phyloP scores from a whole-genome alignment of 306 rosid species.

The Cucurbita maxima region DNA sequence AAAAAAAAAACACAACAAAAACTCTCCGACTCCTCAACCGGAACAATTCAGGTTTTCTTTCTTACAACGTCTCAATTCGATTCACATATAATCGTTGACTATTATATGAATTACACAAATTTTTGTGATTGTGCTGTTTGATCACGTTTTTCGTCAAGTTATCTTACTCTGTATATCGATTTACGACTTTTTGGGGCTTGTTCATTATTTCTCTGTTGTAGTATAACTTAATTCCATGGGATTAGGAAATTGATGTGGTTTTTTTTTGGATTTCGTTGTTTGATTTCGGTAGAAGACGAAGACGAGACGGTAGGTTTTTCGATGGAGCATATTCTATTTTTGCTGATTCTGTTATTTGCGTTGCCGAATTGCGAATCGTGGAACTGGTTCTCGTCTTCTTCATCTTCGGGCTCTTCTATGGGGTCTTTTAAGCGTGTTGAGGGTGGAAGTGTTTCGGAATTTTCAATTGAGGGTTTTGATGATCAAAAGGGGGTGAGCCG shows the following conservation, averaged over 20 bases:
- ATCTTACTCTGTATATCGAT: not conserved
- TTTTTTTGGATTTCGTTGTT: not conserved
- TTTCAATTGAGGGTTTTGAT: slow-evolving; percentile 35
- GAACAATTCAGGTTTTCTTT: not conserved
- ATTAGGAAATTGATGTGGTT: not conserved
- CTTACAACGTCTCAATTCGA: not conserved
- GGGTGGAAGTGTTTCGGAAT: slow-evolving; percentile 23
- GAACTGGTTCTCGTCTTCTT: slow-evolving; percentile 7
- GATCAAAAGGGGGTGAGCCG: slow-evolving; percentile 35
- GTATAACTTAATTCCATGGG: not conserved
- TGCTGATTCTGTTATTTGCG: not conserved
- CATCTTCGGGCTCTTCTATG: not conserved
- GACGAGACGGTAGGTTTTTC: not conserved
- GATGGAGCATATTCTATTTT: not conserved
- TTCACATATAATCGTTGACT: not conserved
- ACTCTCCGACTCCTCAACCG: not conserved
- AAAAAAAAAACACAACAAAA: not conserved
- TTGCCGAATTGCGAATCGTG: not conserved
- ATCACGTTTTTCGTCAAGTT: not conserved
- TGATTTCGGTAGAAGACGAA: not conserved
- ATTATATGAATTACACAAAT: not conserved
- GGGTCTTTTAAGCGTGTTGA: not conserved
- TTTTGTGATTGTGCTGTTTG: not conserved
- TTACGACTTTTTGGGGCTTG: not conserved
- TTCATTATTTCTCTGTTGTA: not conserved